phyloP scores from a whole-genome alignment of 2,329 filamentous ascomycete species.

The Onygenales sp. region DNA sequence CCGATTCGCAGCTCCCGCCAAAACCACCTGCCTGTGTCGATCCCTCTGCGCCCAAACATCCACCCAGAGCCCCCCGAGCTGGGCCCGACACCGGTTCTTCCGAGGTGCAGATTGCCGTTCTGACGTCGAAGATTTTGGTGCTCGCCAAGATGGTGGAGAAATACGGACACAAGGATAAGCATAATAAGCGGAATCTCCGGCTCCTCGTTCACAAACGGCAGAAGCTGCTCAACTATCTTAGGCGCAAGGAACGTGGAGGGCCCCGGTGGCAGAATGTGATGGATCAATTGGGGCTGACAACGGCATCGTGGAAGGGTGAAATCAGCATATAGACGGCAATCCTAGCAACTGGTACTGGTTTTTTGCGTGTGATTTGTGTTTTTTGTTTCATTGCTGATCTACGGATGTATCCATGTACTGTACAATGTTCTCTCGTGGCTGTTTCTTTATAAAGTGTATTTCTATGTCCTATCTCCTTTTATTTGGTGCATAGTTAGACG shows the following conservation, averaged over 20 bases:
- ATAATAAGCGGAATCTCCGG: conserved; percentile 85
- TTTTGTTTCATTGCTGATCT: not conserved
- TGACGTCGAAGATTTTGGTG: conserved; percentile 86
- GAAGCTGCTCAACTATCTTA: conserved; percentile 77
- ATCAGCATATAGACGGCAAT: conserved; percentile 54
- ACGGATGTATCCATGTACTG: not conserved
- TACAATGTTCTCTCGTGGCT: not conserved
- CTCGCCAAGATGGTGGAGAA: conserved; percentile 62
- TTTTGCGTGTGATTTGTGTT: conserved; percentile 3
- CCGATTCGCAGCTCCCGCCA: conserved; percentile 59
- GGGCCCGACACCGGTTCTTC: conserved; percentile 90
- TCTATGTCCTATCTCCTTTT: too few species aligned
- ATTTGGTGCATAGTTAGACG: too few species aligned
- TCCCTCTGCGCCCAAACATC: conserved; percentile 27
- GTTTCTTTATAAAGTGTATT: not conserved
- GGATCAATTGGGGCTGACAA: conserved; percentile 71
- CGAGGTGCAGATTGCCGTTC: conserved; percentile 93
- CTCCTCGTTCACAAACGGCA: conserved; percentile 81
- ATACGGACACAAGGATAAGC: conserved; percentile 74
- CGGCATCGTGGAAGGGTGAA: conserved; percentile 83
- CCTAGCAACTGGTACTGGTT: conserved; percentile 16
- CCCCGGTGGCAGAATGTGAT: conserved; percentile 83
- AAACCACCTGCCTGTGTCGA: conserved; percentile 40
- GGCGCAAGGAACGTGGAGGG: conserved; percentile 81
- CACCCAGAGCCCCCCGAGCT: conserved; percentile 47